Base-by-base conservation (phyloP, 2,329 filamentous ascomycete species). In the Cladosporium colombiae region DNA sequence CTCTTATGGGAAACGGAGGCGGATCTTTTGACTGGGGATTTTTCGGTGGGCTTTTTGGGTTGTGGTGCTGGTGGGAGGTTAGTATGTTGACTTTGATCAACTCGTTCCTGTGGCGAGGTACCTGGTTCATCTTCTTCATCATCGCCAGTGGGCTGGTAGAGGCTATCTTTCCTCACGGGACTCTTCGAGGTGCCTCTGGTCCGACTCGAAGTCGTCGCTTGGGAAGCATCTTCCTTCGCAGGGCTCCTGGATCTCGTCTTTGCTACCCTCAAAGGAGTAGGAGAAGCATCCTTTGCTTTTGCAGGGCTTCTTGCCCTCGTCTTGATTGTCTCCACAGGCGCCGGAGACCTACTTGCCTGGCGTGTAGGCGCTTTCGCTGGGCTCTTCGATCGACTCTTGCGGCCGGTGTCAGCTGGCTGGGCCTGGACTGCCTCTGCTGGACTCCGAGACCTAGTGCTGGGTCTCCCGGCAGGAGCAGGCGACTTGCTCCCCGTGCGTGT, bases 331-430 rank as follows among this genome's bases (percentile, higher is more conserved):
- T 13, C 40, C 5, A 21, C 10, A 5, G 40, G n/a, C n/a, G 40
- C 40, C 10, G 40, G 40, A 46, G 40, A 46, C 40, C 13, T 46
- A 21, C 40, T 46, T n/a, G 40, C 40, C 40, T 13, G 40, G 14
- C n/a, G 40, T 46, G 40, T 46, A 18, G 49, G 5, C 25, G 49
- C 49, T 53, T 62, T 62, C n/a, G 59, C 59, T 53, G 59, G 59
- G 29, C 59, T 62, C 59, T 62, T 52, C 8, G 59, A 62, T 27
- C 37, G 37, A 44, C 37, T 44, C 18, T n/a, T n/a, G 18, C 37
- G 18, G 3, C 37, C 37, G 3, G 18, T n/a, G 37, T n/a, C 37
- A 44, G 37, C 37, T 10, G 37, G 37, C 18, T 44, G 18, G 7
- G 18, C 18, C 6, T 44, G 16, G 18, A 18, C 7, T 10, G 3